A percentile compares a stretch with the other conserved stretches of the same genome.
phyloP scores from a whole-genome alignment of 805 yeast genomes.

The Ogataea pilisensis region DNA sequence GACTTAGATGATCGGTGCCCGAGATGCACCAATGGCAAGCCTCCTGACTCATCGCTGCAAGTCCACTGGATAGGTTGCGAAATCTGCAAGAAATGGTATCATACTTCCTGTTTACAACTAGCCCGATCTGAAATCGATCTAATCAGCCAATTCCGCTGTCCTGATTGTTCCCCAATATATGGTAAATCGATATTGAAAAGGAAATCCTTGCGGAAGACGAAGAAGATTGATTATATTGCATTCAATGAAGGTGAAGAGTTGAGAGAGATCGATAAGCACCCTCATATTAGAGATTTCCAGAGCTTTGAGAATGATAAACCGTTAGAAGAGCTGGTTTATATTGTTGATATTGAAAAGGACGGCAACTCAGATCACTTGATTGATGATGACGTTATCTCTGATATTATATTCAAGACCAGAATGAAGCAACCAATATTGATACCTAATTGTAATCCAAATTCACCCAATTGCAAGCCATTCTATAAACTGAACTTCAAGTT shows the following conservation, averaged over 20 bases:
- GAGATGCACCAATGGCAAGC: slow-evolving; percentile 15
- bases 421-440: slow-evolving; percentile 30
- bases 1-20: slow-evolving; percentile 16
- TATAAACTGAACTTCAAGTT: slow-evolving; percentile 22
- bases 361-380: slow-evolving; percentile 16
- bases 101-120: slow-evolving; percentile 43
- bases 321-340: slow-evolving; percentile 23
- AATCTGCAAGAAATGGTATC: slow-evolving; percentile 51
- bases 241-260: slow-evolving; percentile 66
- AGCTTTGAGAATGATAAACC: slow-evolving; percentile 28
- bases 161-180: slow-evolving; percentile 36
- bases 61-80: slow-evolving; percentile 57
- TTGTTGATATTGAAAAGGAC: slow-evolving; percentile 23
- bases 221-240: slow-evolving; percentile 73
- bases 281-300: slow-evolving; percentile 39
- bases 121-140: slow-evolving; percentile 33
- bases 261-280: slow-evolving; percentile 53
- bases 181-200: slow-evolving; percentile 53
- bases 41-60: slow-evolving; percentile 9
- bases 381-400: slow-evolving; percentile 21
- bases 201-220: slow-evolving; percentile 48
- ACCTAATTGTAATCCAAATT: slow-evolving; percentile 23
- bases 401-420: slow-evolving; percentile 25
- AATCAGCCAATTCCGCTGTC: slow-evolving; percentile 53
- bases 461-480: slow-evolving; percentile 5